Base-by-base conservation (phyloP, 306 rosid genomes). In the Senna siamea region DNA sequence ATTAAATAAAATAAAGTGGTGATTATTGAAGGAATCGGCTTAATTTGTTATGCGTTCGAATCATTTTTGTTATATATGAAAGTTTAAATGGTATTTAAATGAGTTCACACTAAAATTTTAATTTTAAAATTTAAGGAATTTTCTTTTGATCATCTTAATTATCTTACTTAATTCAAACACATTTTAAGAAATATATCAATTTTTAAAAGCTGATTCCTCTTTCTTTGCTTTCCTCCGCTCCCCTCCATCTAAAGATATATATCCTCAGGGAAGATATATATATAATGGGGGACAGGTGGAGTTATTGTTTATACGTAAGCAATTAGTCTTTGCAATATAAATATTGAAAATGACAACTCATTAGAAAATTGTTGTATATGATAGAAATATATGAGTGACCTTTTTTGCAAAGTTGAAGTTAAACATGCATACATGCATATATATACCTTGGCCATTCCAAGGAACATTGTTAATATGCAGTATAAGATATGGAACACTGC, bases 391-490 rank as follows among this genome's bases (percentile, higher is more conserved):
- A 26, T 26, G 30, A 26, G 30, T n/a, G n/a, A n/a, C n/a, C n/a
- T n/a, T n/a, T n/a, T n/a, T n/a, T n/a, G n/a, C n/a, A n/a, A n/a
- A n/a, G n/a, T n/a, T n/a, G n/a, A n/a, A n/a, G n/a, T n/a, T n/a
- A n/a, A n/a, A n/a, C n/a, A n/a, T n/a, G n/a, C n/a, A n/a, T n/a
- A n/a, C n/a, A n/a, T n/a, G n/a, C n/a, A n/a, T n/a, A n/a, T n/a
- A n/a, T n/a, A n/a, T n/a, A 89, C 96, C 96, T 87, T 89, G 54
- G 92, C 90, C 69, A 78, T 65, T 6, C 96, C 96, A 67, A 89
- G 86, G 56, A 74, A 76, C 89, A 89, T 89, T 7, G 96, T 89
- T 15, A 90, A 66, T 23, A 84, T 79, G 68, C 96, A 87, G 78
- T 80, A 87, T 20, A 87, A 51, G 40, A 90, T 86, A 75, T 89